Conservation (phyloP, 2,329 filamentous ascomycete species). For the Cercospora sojina region DNA sequence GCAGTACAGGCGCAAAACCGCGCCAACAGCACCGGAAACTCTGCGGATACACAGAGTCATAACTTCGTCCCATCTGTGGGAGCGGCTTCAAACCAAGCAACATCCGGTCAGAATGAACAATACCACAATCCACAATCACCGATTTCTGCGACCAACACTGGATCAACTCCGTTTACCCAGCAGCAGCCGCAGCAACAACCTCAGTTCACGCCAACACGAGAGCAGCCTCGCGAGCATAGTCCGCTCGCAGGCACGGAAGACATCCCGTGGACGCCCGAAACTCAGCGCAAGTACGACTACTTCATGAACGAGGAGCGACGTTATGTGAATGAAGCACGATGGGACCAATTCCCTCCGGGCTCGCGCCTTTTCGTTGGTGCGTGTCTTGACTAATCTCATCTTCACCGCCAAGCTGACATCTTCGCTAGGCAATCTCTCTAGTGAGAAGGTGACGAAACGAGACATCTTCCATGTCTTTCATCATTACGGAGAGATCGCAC, state of each 20-base stretch:
- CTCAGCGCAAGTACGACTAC: slow-evolving; percentile 67
- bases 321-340: slow-evolving; percentile 74
- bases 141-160: background rate
- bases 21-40: slow-evolving; percentile 31
- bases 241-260: slow-evolving; percentile 40
- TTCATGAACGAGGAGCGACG: slow-evolving; percentile 71
- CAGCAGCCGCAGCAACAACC: background rate
- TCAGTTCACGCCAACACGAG: slow-evolving; percentile 35
- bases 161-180: background rate
- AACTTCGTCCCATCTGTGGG: slow-evolving; percentile 22
- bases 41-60: slow-evolving; percentile 22
- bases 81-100: slow-evolving; percentile 1
- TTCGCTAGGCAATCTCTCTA: slow-evolving; percentile 76
- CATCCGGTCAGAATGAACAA: background rate
- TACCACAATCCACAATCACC: slow-evolving; percentile 16
- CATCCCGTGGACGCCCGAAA: slow-evolving; percentile 54
- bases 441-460: slow-evolving; percentile 87
- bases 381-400: slow-evolving; percentile 31
- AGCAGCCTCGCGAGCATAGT: slow-evolving; percentile 5
- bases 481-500: slow-evolving; percentile 79
- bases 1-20: slow-evolving; percentile 36
- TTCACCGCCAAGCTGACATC: slow-evolving; percentile 24
- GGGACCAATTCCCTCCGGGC: slow-evolving; percentile 75
- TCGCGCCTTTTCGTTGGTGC: slow-evolving; percentile 79
- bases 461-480: slow-evolving; percentile 92